These are phyloP conservation scores for Planoprotostelium fungivorum DNA, from an alignment of 78 protist genomes.

Conservation along the genomic window DNA sequence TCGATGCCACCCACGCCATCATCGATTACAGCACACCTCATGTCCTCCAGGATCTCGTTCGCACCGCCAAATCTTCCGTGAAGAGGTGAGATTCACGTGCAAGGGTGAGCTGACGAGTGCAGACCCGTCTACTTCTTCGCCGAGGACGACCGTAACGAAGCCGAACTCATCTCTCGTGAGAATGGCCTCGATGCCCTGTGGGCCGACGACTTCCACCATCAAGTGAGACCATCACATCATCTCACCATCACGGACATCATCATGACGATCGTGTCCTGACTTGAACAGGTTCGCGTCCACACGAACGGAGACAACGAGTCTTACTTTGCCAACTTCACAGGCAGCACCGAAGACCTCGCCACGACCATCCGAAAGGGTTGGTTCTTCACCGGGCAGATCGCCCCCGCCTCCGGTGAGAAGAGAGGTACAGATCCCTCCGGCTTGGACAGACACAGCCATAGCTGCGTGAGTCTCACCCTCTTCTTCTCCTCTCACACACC, in stretches of 20 bases:
- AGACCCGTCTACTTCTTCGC: background rate
- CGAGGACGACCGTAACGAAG: background rate
- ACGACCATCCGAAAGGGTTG: background rate
- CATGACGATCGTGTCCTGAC: no score
- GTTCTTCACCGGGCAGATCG: background rate
- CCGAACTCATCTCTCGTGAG: background rate
- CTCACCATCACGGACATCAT: no score
- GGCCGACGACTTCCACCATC: background rate
- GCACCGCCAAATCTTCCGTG: background rate
- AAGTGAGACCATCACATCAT: no score
- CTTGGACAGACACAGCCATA: background rate
- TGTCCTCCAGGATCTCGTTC: background rate
- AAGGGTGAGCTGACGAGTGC: background rate
- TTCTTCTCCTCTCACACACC: background rate
- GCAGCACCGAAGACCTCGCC: background rate
- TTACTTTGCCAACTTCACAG: background rate
- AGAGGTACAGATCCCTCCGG: background rate
- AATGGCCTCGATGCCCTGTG: background rate
- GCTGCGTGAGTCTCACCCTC: background rate
- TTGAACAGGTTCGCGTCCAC: background rate
- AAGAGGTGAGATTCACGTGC: no score
- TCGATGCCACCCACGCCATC: background rate
- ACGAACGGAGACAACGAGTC: background rate
- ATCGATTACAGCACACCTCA: background rate
- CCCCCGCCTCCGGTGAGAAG: background rate